These are phyloP conservation scores for Eimeria sp. DNA, from an alignment of 169 alveolate genomes.

Conservation along the genomic window DNA sequence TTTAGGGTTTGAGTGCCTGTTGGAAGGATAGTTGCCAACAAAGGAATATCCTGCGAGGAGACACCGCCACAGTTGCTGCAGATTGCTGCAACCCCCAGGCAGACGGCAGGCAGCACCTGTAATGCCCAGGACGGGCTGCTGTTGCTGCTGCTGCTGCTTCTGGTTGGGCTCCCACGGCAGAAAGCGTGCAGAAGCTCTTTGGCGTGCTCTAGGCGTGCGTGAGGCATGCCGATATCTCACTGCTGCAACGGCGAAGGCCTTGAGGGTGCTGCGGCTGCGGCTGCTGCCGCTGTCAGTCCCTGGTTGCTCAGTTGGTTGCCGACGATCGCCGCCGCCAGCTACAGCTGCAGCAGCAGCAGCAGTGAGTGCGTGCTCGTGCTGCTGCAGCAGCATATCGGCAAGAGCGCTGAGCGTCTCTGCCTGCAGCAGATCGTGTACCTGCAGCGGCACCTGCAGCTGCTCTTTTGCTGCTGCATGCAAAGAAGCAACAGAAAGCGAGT, in stretches of 20 bases:
- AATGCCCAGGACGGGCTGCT: background rate
- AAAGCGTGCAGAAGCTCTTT: background rate
- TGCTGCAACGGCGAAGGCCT: background rate
- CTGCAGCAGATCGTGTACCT: background rate
- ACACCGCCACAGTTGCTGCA: background rate
- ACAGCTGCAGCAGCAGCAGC: conserved; percentile 20
- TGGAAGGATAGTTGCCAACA: background rate
- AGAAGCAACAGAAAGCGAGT: background rate
- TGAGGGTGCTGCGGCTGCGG: background rate
- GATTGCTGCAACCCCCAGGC: background rate
- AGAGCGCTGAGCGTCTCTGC: background rate
- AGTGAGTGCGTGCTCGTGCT: conserved; percentile 16
- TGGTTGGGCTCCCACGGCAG: background rate
- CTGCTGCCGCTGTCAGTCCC: background rate
- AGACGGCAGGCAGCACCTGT: conserved; percentile 16
- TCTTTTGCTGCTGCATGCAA: conserved; percentile 7
- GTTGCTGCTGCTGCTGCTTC: background rate
- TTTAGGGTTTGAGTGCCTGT: conserved; percentile 26
- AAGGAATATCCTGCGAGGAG: background rate
- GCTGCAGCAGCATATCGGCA: background rate
- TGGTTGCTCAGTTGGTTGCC: background rate
- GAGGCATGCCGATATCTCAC: background rate
- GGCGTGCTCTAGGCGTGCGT: background rate
- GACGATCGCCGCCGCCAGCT: background rate
- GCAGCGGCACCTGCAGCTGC: background rate